These are phyloP conservation scores for Alternaria ventricosa DNA, from an alignment of 2,329 filamentous ascomycete species.

Conservation along the genomic window DNA sequence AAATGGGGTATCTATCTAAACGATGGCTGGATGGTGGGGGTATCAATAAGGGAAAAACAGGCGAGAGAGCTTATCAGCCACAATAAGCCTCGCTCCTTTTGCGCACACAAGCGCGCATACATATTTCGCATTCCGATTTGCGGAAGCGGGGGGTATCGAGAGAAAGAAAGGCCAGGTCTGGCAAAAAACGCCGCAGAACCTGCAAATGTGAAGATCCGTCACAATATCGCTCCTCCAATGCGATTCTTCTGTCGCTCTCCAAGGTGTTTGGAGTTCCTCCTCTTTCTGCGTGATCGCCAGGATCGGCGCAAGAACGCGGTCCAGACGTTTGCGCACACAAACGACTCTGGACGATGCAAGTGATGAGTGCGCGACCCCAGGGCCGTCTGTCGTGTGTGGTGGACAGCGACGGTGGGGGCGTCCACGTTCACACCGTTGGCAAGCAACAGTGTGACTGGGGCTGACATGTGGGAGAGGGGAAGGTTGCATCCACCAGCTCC, in stretches of 20 bases:
- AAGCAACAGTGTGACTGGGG: neutral
- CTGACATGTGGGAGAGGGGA: neutral
- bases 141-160: constrained; percentile 33
- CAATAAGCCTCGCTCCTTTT: constrained; percentile 32
- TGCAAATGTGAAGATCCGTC: constrained; percentile 7
- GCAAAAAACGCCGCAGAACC: constrained; percentile 15
- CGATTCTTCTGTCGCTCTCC: neutral
- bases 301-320: constrained; percentile 8
- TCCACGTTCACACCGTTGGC: neutral
- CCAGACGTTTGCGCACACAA: constrained; percentile 3
- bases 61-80: constrained; percentile 25
- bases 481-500: neutral
- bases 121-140: constrained; percentile 26
- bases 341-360: neutral
- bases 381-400: constrained; percentile 3
- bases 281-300: constrained; percentile 1
- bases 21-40: constrained; percentile 27
- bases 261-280: neutral
- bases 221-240: neutral
- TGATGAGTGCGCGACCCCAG: neutral
- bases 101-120: constrained; percentile 26
- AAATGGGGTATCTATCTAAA: constrained; percentile 10
- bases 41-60: constrained; percentile 42
- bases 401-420: neutral
- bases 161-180: constrained; percentile 13